phyloP scores from a whole-genome alignment of 495 filamentous ascomycete species.

The Sphaerosporella brunnea region DNA sequence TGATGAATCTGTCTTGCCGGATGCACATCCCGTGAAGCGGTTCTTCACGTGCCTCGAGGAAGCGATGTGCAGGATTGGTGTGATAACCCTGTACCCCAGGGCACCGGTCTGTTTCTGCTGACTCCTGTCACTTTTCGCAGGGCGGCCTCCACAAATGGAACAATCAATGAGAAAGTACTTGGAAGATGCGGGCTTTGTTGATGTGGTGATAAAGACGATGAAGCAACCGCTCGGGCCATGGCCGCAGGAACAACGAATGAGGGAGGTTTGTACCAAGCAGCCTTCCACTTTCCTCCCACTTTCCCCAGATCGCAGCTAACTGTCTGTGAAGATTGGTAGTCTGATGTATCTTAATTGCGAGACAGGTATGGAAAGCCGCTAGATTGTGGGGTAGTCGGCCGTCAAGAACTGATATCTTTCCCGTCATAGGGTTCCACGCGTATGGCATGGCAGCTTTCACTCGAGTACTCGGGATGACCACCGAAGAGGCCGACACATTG shows the following conservation, averaged over 20 bases:
- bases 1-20: too few species aligned
- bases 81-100: not conserved
- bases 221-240: slow-evolving; percentile 31
- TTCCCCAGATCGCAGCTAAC: too few species aligned
- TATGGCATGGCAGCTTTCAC: slow-evolving; percentile 8
- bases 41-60: too few species aligned
- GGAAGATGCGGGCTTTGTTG: slow-evolving; percentile 2
- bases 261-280: slow-evolving; percentile 35
- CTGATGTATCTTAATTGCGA: too few species aligned
- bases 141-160: not conserved
- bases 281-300: too few species aligned
- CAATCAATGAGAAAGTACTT: not conserved
- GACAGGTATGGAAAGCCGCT: not conserved
- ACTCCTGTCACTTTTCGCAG: too few species aligned
- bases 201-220: slow-evolving; percentile 5
- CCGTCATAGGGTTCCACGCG: not conserved
- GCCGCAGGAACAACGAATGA: slow-evolving; percentile 33
- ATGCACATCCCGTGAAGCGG: too few species aligned
- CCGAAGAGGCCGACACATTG: slow-evolving; percentile 1
- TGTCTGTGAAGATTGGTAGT: too few species aligned
- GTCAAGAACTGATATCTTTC: not conserved
- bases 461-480: slow-evolving; percentile 4
- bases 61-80: not conserved
- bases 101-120: too few species aligned
- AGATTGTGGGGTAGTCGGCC: not conserved